These are phyloP conservation scores for Lentithecium fluviatile DNA, from an alignment of 495 filamentous ascomycete species.

Conservation along the genomic window DNA sequence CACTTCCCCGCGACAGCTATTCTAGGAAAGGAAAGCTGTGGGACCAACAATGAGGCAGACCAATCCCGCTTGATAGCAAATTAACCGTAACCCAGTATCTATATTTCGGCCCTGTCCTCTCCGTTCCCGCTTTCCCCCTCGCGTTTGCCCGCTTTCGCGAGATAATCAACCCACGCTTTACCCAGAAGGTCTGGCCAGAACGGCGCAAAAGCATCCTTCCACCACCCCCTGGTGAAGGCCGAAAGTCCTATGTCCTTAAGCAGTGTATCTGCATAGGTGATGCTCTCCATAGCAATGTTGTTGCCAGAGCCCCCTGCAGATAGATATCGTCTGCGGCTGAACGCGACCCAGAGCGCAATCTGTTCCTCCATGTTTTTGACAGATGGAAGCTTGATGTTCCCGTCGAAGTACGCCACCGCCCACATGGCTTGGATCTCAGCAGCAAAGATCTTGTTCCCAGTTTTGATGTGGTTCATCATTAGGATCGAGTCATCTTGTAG, in stretches of 20 bases:
- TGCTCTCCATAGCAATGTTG: neutral
- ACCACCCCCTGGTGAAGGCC: neutral
- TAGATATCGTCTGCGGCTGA: constrained; percentile 2
- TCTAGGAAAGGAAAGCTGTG: too few species aligned
- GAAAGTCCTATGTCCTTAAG: neutral
- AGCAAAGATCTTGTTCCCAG: constrained; percentile 7
- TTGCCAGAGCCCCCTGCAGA: constrained; percentile 3
- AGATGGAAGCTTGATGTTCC: constrained; percentile 1
- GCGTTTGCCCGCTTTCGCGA: too few species aligned
- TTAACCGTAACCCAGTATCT: too few species aligned
- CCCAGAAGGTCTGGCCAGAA: neutral
- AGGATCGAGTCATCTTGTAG: constrained; percentile 6
- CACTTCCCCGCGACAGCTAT: too few species aligned
- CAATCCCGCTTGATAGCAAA: too few species aligned
- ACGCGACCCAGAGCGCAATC: constrained; percentile 1
- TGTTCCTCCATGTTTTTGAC: constrained; percentile 1
- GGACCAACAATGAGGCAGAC: too few species aligned
- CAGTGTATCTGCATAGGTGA: constrained; percentile 1
- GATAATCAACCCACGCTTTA: constrained; percentile 4
- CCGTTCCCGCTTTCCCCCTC: too few species aligned
- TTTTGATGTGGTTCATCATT: constrained; percentile 5
- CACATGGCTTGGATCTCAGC: constrained; percentile 17
- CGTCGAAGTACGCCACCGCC: constrained; percentile 12
- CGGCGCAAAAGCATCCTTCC: neutral
- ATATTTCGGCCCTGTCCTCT: too few species aligned